Percentiles rank a stretch among this genome's conserved stretches.
phyloP scores from a whole-genome alignment of 2,329 filamentous ascomycete genomes.

The Arthroderma sp. region DNA sequence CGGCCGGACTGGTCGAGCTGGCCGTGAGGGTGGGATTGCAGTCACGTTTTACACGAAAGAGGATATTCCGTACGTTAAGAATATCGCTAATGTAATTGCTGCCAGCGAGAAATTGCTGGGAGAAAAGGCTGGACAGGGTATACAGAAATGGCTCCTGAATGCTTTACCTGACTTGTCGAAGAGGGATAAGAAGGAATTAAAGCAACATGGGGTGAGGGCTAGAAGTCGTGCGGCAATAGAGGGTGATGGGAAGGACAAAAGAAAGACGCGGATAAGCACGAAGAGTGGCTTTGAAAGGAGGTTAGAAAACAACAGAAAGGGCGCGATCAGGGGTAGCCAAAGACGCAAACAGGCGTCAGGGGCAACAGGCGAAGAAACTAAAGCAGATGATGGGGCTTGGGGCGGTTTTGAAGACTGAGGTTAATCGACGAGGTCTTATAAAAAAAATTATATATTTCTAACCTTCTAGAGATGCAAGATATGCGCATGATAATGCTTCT shows the following conservation, averaged over 20 bases:
- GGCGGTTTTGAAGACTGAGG: slow-evolving; percentile 27
- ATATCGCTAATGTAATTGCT: slow-evolving; percentile 83
- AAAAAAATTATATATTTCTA: not conserved
- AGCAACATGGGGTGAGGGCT: slow-evolving; percentile 66
- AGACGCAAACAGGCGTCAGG: slow-evolving; percentile 17
- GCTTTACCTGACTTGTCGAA: slow-evolving; percentile 74
- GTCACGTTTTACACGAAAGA: slow-evolving; percentile 95
- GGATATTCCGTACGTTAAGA: slow-evolving; percentile 79
- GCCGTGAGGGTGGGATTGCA: slow-evolving; percentile 72
- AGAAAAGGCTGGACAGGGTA: slow-evolving; percentile 39
- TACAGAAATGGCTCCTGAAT: slow-evolving; percentile 79
- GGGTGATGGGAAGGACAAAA: slow-evolving; percentile 28
- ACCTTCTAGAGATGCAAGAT: no score
- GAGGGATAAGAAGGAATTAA: slow-evolving; percentile 69
- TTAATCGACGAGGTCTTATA: not conserved
- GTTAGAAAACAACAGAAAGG: slow-evolving; percentile 34
- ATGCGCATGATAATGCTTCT: no score
- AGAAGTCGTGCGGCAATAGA: slow-evolving; percentile 37
- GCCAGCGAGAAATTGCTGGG: slow-evolving; percentile 59
- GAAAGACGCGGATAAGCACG: slow-evolving; percentile 57
- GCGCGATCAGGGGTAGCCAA: slow-evolving; percentile 30
- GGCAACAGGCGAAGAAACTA: slow-evolving; percentile 2
- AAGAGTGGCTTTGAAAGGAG: slow-evolving; percentile 38
- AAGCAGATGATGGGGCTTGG: slow-evolving; percentile 21
- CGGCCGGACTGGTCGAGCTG: slow-evolving; percentile 78